These are phyloP conservation scores for Fusarium anthophilum DNA, from an alignment of 2,329 filamentous ascomycete genomes.

Conservation along the genomic window DNA sequence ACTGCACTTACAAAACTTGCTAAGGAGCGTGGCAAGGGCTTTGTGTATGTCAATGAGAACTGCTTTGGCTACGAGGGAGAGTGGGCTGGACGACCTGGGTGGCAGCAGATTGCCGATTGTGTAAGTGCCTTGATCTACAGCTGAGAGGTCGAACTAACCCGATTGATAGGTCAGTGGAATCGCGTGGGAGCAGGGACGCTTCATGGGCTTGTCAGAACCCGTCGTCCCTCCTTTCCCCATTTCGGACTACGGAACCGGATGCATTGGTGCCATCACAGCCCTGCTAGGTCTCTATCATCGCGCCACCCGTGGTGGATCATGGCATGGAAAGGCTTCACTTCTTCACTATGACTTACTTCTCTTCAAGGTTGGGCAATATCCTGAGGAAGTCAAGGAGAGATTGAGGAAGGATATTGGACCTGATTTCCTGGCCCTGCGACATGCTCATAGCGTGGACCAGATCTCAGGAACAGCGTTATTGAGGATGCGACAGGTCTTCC, in stretches of 20 bases:
- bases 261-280: slow-evolving; percentile 74
- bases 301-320: slow-evolving; percentile 71
- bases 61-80: slow-evolving; percentile 71
- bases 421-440: slow-evolving; percentile 65
- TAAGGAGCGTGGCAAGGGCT: slow-evolving; percentile 65
- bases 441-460: slow-evolving; percentile 72
- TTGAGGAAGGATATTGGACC: slow-evolving; percentile 59
- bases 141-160: neutral
- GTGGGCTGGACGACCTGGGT: slow-evolving; percentile 72
- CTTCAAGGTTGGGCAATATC: slow-evolving; percentile 67
- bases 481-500: slow-evolving; percentile 42
- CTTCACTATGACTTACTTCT: slow-evolving; percentile 75
- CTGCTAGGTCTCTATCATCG: slow-evolving; percentile 71
- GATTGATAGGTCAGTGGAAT: slow-evolving; percentile 59
- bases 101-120: slow-evolving; percentile 77
- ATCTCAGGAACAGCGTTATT: slow-evolving; percentile 68
- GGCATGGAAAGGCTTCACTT: slow-evolving; percentile 70
- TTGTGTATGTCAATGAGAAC: slow-evolving; percentile 76
- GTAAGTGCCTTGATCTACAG: slow-evolving; percentile 44
- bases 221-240: slow-evolving; percentile 73
- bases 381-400: slow-evolving; percentile 60
- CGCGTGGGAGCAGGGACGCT: slow-evolving; percentile 69
- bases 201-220: slow-evolving; percentile 70
- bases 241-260: slow-evolving; percentile 75
- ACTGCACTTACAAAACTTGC: slow-evolving; percentile 63